These are phyloP conservation scores for Hippophae tibetana DNA, from an alignment of 306 rosid species.

Conservation along the genomic window DNA sequence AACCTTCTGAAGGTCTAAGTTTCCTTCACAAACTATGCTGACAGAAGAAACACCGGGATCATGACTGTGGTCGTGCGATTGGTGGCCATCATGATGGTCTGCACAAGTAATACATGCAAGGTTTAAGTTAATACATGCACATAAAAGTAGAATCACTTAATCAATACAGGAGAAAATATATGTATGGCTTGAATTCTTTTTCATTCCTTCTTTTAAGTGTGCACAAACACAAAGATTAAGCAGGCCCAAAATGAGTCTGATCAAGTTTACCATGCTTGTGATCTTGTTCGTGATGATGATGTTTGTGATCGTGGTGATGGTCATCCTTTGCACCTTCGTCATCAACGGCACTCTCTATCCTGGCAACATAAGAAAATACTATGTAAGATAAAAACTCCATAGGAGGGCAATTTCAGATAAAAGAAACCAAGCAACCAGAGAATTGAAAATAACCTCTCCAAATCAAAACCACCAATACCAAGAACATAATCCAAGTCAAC, in stretches of 20 bases:
- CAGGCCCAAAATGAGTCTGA: no score
- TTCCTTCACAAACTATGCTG: slow-evolving; percentile 95
- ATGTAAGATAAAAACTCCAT: slow-evolving; percentile 3
- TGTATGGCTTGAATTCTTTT: no score
- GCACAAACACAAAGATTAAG: no score
- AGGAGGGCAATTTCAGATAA: neutral
- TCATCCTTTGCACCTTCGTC: slow-evolving; percentile 55
- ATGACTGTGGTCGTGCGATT: slow-evolving; percentile 73
- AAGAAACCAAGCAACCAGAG: slow-evolving; percentile 1
- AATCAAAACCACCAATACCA: slow-evolving; percentile 94
- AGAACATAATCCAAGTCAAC: slow-evolving; percentile 94
- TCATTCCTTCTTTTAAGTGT: no score
- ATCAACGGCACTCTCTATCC: slow-evolving; percentile 76
- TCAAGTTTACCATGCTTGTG: slow-evolving; percentile 63
- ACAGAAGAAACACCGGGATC: slow-evolving; percentile 95
- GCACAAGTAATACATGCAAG: slow-evolving; percentile 23
- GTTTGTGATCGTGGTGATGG: slow-evolving; percentile 18
- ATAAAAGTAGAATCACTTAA: no score
- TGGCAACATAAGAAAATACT: slow-evolving; percentile 23
- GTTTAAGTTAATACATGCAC: slow-evolving; percentile 9
- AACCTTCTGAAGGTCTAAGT: slow-evolving; percentile 94
- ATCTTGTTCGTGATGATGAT: neutral
- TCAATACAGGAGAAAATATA: no score
- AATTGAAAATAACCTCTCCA: slow-evolving; percentile 68
- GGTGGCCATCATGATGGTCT: slow-evolving; percentile 61